Evolutionary conservation across 2,329 filamentous ascomycete genomes (phyloP).

Genomic region (Ophiognomonia clavigignenti-juglandacearum): DNA sequence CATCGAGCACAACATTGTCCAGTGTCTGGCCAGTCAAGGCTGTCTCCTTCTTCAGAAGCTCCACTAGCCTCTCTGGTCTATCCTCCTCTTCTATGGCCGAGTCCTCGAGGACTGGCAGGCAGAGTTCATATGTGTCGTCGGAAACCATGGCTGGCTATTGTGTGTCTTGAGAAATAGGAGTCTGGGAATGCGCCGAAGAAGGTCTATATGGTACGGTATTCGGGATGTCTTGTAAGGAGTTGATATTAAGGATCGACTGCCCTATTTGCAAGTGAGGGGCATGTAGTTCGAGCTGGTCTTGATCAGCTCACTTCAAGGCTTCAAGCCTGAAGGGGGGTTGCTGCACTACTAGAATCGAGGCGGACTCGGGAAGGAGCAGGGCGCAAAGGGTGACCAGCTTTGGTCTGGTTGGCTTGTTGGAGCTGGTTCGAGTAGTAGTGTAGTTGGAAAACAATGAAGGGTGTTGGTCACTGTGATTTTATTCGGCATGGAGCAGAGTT

Average conservation of each 20-base stretch:
- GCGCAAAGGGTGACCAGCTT: not conserved
- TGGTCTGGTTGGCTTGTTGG: not conserved
- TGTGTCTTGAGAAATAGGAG: not conserved
- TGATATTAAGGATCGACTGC: not conserved
- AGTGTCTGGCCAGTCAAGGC: constrained; percentile 69
- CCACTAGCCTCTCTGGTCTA: constrained; percentile 87
- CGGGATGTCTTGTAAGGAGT: not conserved
- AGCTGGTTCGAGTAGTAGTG: not conserved
- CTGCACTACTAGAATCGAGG: too few relatives aligned
- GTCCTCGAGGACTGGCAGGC: constrained; percentile 83
- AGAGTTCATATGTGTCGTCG: constrained; percentile 88
- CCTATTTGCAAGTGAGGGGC: not conserved
- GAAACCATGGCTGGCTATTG: constrained; percentile 64
- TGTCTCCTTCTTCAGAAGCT: constrained; percentile 75
- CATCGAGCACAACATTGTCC: constrained; percentile 86
- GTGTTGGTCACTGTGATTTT: constrained; percentile 8
- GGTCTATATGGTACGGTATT: too few relatives aligned
- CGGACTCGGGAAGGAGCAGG: not conserved
- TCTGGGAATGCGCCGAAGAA: too few relatives aligned
- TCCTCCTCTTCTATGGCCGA: constrained; percentile 84
- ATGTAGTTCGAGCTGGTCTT: too few relatives aligned
- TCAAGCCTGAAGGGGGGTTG: too few relatives aligned
- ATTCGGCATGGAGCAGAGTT: constrained; percentile 15
- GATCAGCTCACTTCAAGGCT: too few relatives aligned
- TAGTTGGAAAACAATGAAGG: not conserved